These are phyloP conservation scores for Fusarium staphyleae DNA, from an alignment of 2,329 filamentous ascomycete species.

Conservation along the genomic window DNA sequence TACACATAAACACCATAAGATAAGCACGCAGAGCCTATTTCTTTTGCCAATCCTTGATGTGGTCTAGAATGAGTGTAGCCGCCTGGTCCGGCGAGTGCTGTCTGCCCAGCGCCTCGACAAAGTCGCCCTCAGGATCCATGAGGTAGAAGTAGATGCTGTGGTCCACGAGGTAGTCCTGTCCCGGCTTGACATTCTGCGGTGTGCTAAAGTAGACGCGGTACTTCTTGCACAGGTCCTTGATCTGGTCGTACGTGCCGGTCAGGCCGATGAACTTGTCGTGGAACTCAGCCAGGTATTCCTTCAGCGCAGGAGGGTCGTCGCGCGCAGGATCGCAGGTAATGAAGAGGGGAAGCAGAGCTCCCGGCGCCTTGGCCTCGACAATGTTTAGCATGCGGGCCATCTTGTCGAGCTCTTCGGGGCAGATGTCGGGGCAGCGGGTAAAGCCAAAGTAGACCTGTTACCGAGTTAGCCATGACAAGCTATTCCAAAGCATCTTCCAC, in stretches of 20 bases:
- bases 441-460: constrained; percentile 96
- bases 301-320: constrained; percentile 84
- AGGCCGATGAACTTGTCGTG: constrained; percentile 85
- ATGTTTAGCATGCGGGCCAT: constrained; percentile 95
- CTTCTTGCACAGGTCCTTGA: constrained; percentile 92
- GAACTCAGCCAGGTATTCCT: constrained; percentile 89
- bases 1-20: constrained; percentile 1
- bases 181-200: constrained; percentile 83
- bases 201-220: constrained; percentile 98
- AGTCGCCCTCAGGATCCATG: constrained; percentile 98
- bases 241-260: constrained; percentile 91
- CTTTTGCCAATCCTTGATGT: constrained; percentile 72
- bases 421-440: constrained; percentile 97
- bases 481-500: neutral
- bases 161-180: constrained; percentile 96
- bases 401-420: constrained; percentile 98
- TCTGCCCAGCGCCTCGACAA: constrained; percentile 93
- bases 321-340: constrained; percentile 95
- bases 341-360: constrained; percentile 78
- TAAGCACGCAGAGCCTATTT: constrained; percentile 12
- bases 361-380: constrained; percentile 60
- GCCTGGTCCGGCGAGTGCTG: constrained; percentile 92
- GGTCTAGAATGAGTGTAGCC: constrained; percentile 81
- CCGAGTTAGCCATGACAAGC: constrained; percentile 15
- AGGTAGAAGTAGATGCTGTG: constrained; percentile 99